A percentile compares a stretch with the other conserved stretches of the same genome.
Evolutionary conservation across 2,329 filamentous ascomycete species (phyloP).

Genomic region (Trichoderma gracile): DNA sequence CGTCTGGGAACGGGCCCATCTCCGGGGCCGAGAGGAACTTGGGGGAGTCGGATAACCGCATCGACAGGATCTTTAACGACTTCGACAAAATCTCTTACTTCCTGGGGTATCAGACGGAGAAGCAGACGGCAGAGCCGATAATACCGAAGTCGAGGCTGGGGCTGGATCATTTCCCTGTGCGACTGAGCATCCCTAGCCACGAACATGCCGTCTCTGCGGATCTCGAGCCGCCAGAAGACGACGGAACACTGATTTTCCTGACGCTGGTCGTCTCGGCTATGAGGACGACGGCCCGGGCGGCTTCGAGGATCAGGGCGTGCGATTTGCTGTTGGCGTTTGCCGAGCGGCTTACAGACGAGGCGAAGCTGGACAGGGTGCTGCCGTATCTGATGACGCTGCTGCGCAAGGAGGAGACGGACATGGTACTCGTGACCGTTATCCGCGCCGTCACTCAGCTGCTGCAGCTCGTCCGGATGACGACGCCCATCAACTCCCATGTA

Average conservation of each 20-base stretch:
- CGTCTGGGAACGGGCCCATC: slow-evolving; percentile 72
- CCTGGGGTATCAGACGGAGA: slow-evolving; percentile 70
- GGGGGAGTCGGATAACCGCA: slow-evolving; percentile 87
- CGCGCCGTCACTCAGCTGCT: slow-evolving; percentile 86
- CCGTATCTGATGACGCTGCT: slow-evolving; percentile 85
- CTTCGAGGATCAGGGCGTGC: slow-evolving; percentile 85
- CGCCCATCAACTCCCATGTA: slow-evolving; percentile 70
- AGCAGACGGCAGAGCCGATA: slow-evolving; percentile 36
- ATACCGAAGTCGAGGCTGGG: slow-evolving; percentile 47
- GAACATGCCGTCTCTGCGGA: slow-evolving; percentile 66
- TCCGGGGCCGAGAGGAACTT: slow-evolving; percentile 68
- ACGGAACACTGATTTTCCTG: slow-evolving; percentile 89
- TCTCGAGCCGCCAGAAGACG: slow-evolving; percentile 67
- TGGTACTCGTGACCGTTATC: slow-evolving; percentile 82
- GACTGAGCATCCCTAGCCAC: slow-evolving; percentile 83
- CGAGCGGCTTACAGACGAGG: slow-evolving; percentile 89
- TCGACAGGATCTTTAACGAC: slow-evolving; percentile 88
- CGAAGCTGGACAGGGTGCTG: slow-evolving; percentile 88
- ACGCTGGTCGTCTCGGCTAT: slow-evolving; percentile 86
- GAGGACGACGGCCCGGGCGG: slow-evolving; percentile 82
- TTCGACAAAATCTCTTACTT: slow-evolving; percentile 99
- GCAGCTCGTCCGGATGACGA: slow-evolving; percentile 84
- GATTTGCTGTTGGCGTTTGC: slow-evolving; percentile 91
- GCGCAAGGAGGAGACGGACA: slow-evolving; percentile 72
- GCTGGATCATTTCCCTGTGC: slow-evolving; percentile 72